These are phyloP conservation scores for Fusarium tricinctum DNA, from an alignment of 2,329 filamentous ascomycete species.

Conservation along the genomic window DNA sequence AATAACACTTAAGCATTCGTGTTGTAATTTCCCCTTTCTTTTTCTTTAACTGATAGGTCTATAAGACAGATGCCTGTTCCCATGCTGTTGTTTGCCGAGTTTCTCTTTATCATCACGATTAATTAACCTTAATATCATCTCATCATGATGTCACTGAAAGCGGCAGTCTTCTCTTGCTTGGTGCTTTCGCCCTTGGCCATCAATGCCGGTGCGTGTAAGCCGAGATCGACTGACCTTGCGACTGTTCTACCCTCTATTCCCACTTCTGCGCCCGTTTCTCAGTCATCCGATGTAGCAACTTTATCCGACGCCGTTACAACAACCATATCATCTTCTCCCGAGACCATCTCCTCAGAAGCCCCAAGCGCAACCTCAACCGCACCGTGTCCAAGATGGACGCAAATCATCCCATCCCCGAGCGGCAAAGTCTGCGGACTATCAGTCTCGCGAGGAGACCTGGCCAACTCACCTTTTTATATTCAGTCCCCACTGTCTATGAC, in stretches of 20 bases:
- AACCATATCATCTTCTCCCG: background rate
- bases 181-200: background rate
- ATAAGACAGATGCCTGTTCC: background rate
- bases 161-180: slow-evolving; percentile 1
- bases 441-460: background rate
- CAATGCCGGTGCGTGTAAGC: slow-evolving; percentile 10
- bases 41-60: background rate
- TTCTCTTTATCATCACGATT: too few relatives aligned
- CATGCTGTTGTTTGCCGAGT: too few relatives aligned
- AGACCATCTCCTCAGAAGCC: background rate
- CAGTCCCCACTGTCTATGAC: fast-evolving
- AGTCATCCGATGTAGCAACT: background rate
- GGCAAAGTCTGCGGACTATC: slow-evolving; percentile 11
- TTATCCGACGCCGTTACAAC: too few relatives aligned
- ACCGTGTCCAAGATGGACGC: slow-evolving; percentile 3
- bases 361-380: background rate
- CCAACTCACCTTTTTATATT: background rate
- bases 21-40: background rate
- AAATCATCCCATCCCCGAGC: background rate
- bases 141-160: background rate
- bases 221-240: background rate
- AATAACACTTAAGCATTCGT: too few relatives aligned
- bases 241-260: fast-evolving
- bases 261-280: fast-evolving
- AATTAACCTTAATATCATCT: background rate